A percentile compares a stretch with the other conserved stretches of the same genome.
These are phyloP conservation scores for Neopestalotiopsis sp. DNA, from an alignment of 2,329 filamentous ascomycete species.

Conservation along the genomic window DNA sequence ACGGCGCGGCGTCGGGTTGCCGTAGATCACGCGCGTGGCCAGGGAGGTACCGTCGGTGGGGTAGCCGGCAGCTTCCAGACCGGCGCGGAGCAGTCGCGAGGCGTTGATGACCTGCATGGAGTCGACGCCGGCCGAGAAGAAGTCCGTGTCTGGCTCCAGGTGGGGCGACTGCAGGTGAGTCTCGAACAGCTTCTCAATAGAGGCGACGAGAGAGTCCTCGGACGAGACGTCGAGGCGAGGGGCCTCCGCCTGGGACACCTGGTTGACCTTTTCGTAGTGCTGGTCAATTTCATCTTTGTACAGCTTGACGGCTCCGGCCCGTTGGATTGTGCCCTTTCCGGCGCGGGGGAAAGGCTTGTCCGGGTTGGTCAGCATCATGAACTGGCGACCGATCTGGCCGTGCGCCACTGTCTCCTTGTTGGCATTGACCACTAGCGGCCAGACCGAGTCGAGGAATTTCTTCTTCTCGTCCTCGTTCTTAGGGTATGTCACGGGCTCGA, in stretches of 20 bases:
- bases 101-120: conserved; percentile 47
- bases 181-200: conserved; percentile 37
- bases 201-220: conserved; percentile 32
- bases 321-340: conserved; percentile 52
- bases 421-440: conserved; percentile 46
- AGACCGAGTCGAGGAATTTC: conserved; percentile 46
- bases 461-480: conserved; percentile 30
- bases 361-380: conserved; percentile 43
- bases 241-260: conserved; percentile 24
- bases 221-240: conserved; percentile 36
- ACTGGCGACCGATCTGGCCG: conserved; percentile 47
- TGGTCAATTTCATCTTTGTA: conserved; percentile 49
- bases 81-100: conserved; percentile 40
- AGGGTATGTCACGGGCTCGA: conserved; percentile 46
- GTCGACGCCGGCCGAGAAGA: conserved; percentile 42
- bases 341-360: conserved; percentile 49
- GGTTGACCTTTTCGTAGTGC: conserved; percentile 39
- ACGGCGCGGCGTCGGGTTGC: conserved; percentile 40
- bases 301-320: conserved; percentile 41
- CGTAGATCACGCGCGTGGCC: conserved; percentile 45
- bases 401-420: conserved; percentile 51
- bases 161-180: conserved; percentile 29
- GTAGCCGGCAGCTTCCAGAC: conserved; percentile 36
- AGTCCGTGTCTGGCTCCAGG: conserved; percentile 40
- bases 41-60: conserved; percentile 39